Percentiles rank a stretch among this genome's conserved stretches.
Evolutionary conservation across 2,329 filamentous ascomycete species (phyloP).

Genomic region (Ceratocystis cacaofunesta): DNA sequence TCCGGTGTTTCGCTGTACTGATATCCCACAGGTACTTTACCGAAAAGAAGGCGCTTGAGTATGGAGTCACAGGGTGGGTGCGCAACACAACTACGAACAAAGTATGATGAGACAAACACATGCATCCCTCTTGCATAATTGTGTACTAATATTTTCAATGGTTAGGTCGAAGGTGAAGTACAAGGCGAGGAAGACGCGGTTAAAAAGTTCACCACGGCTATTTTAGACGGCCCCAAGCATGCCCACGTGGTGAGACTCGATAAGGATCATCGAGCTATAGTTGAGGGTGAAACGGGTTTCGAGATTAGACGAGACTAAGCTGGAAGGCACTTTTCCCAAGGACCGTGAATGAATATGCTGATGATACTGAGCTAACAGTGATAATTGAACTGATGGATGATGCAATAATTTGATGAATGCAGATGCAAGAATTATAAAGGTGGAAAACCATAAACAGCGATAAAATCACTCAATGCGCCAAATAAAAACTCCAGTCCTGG

Average conservation of each 20-base stretch:
- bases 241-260: constrained; percentile 64
- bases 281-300: constrained; percentile 56
- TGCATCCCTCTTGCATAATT: background rate
- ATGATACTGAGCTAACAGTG: constrained; percentile 4
- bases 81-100: constrained; percentile 43
- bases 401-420: background rate
- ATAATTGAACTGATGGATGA: background rate
- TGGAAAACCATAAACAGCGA: background rate
- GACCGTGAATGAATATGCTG: background rate
- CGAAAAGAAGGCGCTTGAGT: constrained; percentile 34
- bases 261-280: constrained; percentile 47
- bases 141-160: background rate
- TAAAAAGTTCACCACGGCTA: constrained; percentile 54
- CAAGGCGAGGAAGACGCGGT: constrained; percentile 57
- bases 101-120: constrained; percentile 24
- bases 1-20: background rate
- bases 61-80: constrained; percentile 45
- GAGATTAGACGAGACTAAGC: constrained; percentile 31
- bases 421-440: constrained; percentile 8
- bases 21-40: constrained; percentile 35
- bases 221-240: constrained; percentile 58
- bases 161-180: constrained; percentile 74
- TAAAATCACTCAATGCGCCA: background rate
- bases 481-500: constrained; percentile 3
- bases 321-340: background rate